Evolutionary conservation across 2,329 filamentous ascomycete species (phyloP), one percentile per base, ranked within the genome.

Genomic region (Phyllosticta ampelicida): DNA sequence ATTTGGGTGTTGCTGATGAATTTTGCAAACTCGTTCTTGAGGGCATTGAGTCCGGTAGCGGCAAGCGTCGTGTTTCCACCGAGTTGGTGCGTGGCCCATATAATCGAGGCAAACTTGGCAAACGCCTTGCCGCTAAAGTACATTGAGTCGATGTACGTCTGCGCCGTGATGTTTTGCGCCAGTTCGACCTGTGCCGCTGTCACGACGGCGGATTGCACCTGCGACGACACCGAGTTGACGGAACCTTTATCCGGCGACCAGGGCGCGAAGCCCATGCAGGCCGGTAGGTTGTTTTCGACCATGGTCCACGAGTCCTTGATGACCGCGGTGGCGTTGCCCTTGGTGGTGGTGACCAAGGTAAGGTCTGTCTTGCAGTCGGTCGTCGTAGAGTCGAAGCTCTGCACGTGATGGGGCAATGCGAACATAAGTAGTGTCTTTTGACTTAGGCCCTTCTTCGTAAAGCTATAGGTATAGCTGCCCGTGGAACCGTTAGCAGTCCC

Each of bases 91-190:
- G 74, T 62, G 0, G 74, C 72, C 63, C 75, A 77, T 56, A 73
- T 62, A 36, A 78, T 73, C 18, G 71, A 66, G 5, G 77, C 77
- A 60, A 78, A 79, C 60, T 74, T 74, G 18, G 70, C 71, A 11
- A 74, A 65, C 0, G 69, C 75, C 63, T 75, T 96, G 53, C 51
- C 54, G 48, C 44, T 55, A 30, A 55, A 62, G 48, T 61, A 60
- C 87, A 96, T 95, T 54, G 91, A 96, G 70, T 94, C 82, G 23
- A 91, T 75, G 64, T 94, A 82, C 3, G 86, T 84, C 69, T 96
- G 89, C 0, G 74, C 72, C 26, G 77, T 72, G 69, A 96, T 88
- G 68, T 95, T 80, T 71, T 95, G 85, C 1, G 81, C 80, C 0
- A 96, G 75, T 71, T 99, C 94, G 18, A 78, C 77, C 11, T 78